Evolutionary conservation across 2,329 filamentous ascomycete species (phyloP).

Genomic region (Fusarium oligoseptatum): DNA sequence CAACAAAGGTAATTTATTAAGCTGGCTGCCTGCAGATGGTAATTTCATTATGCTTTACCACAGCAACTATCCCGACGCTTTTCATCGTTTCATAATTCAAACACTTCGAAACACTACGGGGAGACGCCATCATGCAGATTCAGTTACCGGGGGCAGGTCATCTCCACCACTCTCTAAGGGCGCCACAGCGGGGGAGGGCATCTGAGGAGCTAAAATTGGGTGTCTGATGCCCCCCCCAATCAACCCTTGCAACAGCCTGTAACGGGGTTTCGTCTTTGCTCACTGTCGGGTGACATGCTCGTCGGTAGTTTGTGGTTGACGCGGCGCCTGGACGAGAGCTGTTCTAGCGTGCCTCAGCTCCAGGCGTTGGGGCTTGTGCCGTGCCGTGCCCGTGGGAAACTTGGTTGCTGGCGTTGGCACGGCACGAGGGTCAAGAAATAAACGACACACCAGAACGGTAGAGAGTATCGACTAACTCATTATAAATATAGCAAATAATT

Average conservation of each 20-base stretch:
- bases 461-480: too few relatives aligned
- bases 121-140: conserved; percentile 17
- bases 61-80: not conserved
- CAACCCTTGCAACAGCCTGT: conserved; percentile 26
- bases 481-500: too few relatives aligned
- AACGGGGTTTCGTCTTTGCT: conserved; percentile 30
- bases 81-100: not conserved
- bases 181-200: conserved; percentile 43
- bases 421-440: too few relatives aligned
- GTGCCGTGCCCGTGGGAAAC: not conserved
- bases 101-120: not conserved
- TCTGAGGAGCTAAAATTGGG: conserved; percentile 36
- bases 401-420: not conserved
- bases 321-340: conserved; percentile 25
- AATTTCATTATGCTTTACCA: not conserved
- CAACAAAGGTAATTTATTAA: not conserved
- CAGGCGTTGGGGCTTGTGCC: not conserved
- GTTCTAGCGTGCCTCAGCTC: conserved; percentile 32
- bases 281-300: conserved; percentile 28
- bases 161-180: conserved; percentile 33
- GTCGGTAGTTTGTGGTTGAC: conserved; percentile 40
- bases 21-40: not conserved
- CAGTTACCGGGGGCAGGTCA: conserved; percentile 31
- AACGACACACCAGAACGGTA: too few relatives aligned
- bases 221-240: conserved; percentile 22